Evolutionary conservation across 768 basidiomycete species (phyloP).

Genomic region (Saitozyma sp.): DNA sequence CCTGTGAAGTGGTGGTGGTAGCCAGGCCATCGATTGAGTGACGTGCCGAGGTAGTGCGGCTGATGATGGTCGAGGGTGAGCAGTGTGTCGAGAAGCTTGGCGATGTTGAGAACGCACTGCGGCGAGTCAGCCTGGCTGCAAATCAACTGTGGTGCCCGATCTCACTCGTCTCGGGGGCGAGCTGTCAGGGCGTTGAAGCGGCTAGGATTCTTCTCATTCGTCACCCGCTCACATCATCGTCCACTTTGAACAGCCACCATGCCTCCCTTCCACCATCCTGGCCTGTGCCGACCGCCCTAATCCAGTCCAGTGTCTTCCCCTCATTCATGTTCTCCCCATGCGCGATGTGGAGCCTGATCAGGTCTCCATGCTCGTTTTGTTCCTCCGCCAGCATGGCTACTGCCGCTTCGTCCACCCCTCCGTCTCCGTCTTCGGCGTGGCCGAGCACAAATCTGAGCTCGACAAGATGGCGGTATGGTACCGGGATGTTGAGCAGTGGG

Average conservation of each 20-base stretch:
- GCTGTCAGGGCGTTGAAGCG: no score
- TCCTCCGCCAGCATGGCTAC: conserved; percentile 18
- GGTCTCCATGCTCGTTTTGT: conserved; percentile 22
- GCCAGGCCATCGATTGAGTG: conserved; percentile 26
- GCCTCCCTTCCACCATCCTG: conserved; percentile 24
- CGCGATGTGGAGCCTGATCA: conserved; percentile 12
- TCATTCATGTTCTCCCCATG: conserved; percentile 21
- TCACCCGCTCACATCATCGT: conserved; percentile 36
- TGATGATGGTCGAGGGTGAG: conserved; percentile 16
- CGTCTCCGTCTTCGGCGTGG: conserved; percentile 1
- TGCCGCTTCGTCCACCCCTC: conserved; percentile 6
- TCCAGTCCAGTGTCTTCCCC: conserved; percentile 24
- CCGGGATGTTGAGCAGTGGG: conserved; percentile 16
- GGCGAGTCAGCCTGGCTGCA: not conserved
- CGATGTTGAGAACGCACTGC: conserved; percentile 24
- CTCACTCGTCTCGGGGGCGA: no score
- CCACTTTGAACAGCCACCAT: conserved; percentile 34
- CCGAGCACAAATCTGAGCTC: conserved; percentile 35
- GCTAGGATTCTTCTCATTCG: not conserved
- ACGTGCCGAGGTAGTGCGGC: conserved; percentile 27
- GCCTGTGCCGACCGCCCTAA: conserved; percentile 15
- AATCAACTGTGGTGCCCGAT: not conserved
- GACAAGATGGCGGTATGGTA: conserved; percentile 21
- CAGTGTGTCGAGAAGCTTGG: conserved; percentile 26
- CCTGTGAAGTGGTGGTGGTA: conserved; percentile 36